These are phyloP conservation scores for Coniella vitis DNA, from an alignment of 2,329 filamentous ascomycete genomes.

Conservation along the genomic window DNA sequence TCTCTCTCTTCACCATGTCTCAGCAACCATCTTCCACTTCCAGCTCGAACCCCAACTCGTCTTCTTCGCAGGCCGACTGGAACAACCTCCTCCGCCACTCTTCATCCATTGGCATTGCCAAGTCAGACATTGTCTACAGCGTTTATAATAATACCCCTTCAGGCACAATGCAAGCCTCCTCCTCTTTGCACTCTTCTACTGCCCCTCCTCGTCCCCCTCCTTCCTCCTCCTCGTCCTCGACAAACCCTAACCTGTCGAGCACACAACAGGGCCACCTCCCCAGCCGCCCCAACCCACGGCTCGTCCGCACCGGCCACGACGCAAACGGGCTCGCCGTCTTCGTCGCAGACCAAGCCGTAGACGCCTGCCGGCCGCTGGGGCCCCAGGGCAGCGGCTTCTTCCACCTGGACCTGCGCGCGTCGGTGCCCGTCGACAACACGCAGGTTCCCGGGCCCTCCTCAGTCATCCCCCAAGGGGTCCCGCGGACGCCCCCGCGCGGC, in stretches of 20 bases:
- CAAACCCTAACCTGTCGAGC: background rate
- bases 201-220: background rate
- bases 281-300: slow-evolving; percentile 17
- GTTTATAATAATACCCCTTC: slow-evolving; percentile 12
- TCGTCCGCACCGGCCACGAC: slow-evolving; percentile 26
- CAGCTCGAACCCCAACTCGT: background rate
- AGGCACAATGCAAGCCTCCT: background rate
- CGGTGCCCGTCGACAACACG: slow-evolving; percentile 27
- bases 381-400: slow-evolving; percentile 25
- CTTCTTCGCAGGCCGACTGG: slow-evolving; percentile 17
- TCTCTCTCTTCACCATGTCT: background rate
- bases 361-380: slow-evolving; percentile 26
- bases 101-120: slow-evolving; percentile 22
- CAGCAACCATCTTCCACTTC: slow-evolving; percentile 1
- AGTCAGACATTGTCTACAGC: slow-evolving; percentile 21
- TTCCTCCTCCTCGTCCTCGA: background rate
- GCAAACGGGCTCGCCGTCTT: slow-evolving; percentile 27
- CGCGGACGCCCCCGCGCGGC: slow-evolving; percentile 29
- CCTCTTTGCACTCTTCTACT: background rate
- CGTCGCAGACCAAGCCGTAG: slow-evolving; percentile 21
- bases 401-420: slow-evolving; percentile 23
- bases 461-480: slow-evolving; percentile 21
- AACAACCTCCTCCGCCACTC: slow-evolving; percentile 22
- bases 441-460: too few species aligned
- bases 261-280: background rate